phyloP scores from a whole-genome alignment of 179 eudicot species.

The Drosera spatulata region DNA sequence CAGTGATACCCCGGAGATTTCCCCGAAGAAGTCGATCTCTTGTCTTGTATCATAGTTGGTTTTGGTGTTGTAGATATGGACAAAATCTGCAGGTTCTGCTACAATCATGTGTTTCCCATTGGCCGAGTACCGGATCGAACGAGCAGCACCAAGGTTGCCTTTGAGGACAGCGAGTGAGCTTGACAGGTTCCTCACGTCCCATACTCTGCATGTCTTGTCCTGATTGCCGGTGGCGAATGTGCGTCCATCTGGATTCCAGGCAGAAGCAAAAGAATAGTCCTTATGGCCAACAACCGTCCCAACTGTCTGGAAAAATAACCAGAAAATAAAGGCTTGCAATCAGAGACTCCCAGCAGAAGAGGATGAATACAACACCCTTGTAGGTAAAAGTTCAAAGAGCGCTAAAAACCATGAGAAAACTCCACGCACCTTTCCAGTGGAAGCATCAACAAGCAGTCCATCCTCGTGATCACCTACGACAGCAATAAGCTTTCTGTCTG shows the following conservation, averaged over 20 bases:
- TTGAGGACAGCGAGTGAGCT: slow-evolving; percentile 46
- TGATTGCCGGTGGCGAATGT: slow-evolving; percentile 86
- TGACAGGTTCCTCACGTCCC: slow-evolving; percentile 64
- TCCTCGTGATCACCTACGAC: slow-evolving; percentile 73
- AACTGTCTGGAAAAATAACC: slow-evolving; percentile 26
- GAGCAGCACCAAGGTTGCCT: slow-evolving; percentile 72
- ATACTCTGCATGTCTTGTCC: slow-evolving; percentile 79
- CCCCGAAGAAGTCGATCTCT: slow-evolving; percentile 88
- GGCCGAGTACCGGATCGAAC: slow-evolving; percentile 71
- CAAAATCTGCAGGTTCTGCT: slow-evolving; percentile 91
- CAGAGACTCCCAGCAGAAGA: too few relatives aligned
- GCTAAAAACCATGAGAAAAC: neutral
- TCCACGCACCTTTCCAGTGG: slow-evolving; percentile 52
- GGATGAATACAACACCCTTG: too few relatives aligned
- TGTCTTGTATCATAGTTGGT: slow-evolving; percentile 39
- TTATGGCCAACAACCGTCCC: slow-evolving; percentile 58
- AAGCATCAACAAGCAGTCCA: slow-evolving; percentile 66
- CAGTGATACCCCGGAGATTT: slow-evolving; percentile 69
- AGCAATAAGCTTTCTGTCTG: slow-evolving; percentile 55
- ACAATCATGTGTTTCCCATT: slow-evolving; percentile 75
- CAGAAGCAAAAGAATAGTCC: slow-evolving; percentile 76
- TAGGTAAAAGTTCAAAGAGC: too few relatives aligned
- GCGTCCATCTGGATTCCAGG: slow-evolving; percentile 77
- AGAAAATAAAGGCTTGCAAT: too few relatives aligned
- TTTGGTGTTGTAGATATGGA: slow-evolving; percentile 52